A percentile compares a stretch with the other conserved stretches of the same genome.
Evolutionary conservation across 176 grass and related monocot species (phyloP).

Genomic region (Sorghum bicolor): Sorghum_bicolor_NCBIv3 NC_012878.2:24547501-24548000

Average conservation of each 20-base stretch:
- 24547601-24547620: neutral
- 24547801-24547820: neutral
- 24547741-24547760: neutral
- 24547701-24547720: conserved; percentile 68
- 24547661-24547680: conserved; percentile 92
- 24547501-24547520: conserved; percentile 29
- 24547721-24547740: neutral
- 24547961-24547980: neutral
- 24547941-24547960: neutral
- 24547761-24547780: neutral
- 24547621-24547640: conserved; percentile 7
- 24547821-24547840: conserved; percentile 52
- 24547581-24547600: neutral
- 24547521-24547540: neutral
- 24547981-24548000: neutral
- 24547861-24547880: conserved; percentile 98
- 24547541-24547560: conserved; percentile 7
- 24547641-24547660: conserved; percentile 48
- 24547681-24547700: conserved; percentile 81
- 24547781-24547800: conserved; percentile 9
- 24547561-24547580: neutral
- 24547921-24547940: conserved; percentile 12
- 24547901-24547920: conserved; percentile 24
- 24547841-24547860: conserved; percentile 73
- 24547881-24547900: conserved; percentile 88